These are phyloP conservation scores for Grigorovia yakushimaensis DNA, from an alignment of 805 yeast species.

Conservation along the genomic window DNA sequence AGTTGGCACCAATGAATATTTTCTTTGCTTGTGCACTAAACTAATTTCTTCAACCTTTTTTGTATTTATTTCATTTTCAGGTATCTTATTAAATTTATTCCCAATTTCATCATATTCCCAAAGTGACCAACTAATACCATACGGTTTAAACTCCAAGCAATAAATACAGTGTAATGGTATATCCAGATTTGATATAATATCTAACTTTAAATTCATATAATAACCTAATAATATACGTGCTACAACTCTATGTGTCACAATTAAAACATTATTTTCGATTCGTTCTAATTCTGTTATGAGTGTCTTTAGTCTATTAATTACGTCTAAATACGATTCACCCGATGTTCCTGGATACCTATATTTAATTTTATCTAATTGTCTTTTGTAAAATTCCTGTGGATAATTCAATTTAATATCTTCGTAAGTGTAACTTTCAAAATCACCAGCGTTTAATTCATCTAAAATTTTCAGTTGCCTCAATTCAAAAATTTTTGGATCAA, in stretches of 20 bases:
- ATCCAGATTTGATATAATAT: constrained; percentile 79
- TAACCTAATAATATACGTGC: constrained; percentile 81
- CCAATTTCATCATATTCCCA: constrained; percentile 74
- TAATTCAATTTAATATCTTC: constrained; percentile 62
- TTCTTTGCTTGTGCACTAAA: constrained; percentile 57
- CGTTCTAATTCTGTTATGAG: constrained; percentile 88
- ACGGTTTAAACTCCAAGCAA: constrained; percentile 85
- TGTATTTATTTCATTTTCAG: constrained; percentile 33
- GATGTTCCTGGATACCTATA: constrained; percentile 96
- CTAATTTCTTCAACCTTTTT: constrained; percentile 59
- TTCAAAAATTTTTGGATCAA: constrained; percentile 65
- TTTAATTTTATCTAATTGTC: constrained; percentile 66
- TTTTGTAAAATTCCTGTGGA: constrained; percentile 72
- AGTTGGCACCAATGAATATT: constrained; percentile 67
- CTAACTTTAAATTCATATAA: constrained; percentile 71
- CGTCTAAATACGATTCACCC: constrained; percentile 92
- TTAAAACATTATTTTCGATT: constrained; percentile 73
- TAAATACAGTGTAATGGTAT: constrained; percentile 89
- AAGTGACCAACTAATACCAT: constrained; percentile 88
- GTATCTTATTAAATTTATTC: constrained; percentile 69
- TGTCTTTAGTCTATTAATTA: constrained; percentile 79
- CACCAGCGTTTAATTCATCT: constrained; percentile 90
- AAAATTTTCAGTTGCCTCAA: constrained; percentile 86
- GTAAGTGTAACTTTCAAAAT: constrained; percentile 87
- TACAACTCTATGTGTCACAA: constrained; percentile 85